A percentile compares a stretch with the other conserved stretches of the same genome.
These are phyloP conservation scores for Daedaleopsis sinensis DNA, from an alignment of 768 basidiomycete species.

Conservation along the genomic window DNA sequence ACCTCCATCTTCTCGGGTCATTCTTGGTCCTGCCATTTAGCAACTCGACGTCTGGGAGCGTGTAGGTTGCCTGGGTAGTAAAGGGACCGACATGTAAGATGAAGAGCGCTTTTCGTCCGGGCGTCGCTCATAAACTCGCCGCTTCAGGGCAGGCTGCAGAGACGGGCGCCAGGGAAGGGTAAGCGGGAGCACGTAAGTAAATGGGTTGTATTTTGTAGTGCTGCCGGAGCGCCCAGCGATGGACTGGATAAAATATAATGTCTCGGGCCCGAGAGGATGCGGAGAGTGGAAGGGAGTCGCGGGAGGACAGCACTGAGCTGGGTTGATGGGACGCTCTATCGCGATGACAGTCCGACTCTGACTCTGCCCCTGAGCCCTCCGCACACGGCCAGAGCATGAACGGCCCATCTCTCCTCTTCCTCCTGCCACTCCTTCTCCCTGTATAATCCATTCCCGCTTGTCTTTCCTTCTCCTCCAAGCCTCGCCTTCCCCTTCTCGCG, in stretches of 20 bases:
- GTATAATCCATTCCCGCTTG: background rate
- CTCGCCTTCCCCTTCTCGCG: background rate
- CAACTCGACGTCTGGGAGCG: slow-evolving; percentile 44
- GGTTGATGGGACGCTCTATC: background rate
- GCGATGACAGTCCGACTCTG: background rate
- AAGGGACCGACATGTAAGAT: slow-evolving; percentile 63
- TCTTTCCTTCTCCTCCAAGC: no score
- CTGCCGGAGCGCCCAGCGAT: background rate
- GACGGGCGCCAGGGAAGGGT: no score
- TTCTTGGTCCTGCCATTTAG: slow-evolving; percentile 86
- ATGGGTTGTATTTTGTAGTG: background rate
- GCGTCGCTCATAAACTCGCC: slow-evolving; percentile 11
- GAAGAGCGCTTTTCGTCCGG: slow-evolving; percentile 26
- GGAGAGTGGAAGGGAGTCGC: background rate
- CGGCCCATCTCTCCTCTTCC: background rate
- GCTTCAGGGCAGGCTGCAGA: slow-evolving; percentile 31
- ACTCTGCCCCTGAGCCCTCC: background rate
- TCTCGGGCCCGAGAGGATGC: background rate
- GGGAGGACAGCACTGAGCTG: background rate
- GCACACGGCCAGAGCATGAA: background rate
- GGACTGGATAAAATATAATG: no score
- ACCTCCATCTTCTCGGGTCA: slow-evolving; percentile 50
- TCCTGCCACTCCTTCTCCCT: background rate
- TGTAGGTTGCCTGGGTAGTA: slow-evolving; percentile 68
- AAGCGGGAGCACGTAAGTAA: no score